Evolutionary conservation across 768 basidiomycete species (phyloP), one percentile per base, ranked within the genome.

Genomic region (Leucosporidium scottii): DNA sequence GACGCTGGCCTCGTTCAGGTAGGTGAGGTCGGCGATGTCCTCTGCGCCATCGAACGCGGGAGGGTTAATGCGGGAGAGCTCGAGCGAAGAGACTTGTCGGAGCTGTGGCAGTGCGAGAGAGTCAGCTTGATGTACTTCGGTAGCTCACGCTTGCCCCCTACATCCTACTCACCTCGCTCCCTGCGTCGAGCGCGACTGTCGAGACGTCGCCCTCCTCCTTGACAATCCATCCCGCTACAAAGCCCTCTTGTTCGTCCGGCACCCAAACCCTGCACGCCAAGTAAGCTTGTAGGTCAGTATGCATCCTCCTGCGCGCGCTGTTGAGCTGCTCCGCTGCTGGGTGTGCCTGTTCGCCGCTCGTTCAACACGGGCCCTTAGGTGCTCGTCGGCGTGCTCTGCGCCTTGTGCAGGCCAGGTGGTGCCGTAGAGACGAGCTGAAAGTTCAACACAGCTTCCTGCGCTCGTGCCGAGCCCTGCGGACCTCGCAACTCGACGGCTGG

Each of bases 1-100:
- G 54, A 99, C 96, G 74, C 90, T 92, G 17, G 96, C 93, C 82
- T 99, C 96, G 78, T 98, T 98, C 66, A 98, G 82, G 80, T 92
- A 96, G 0, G 96, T 97, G 69, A 99, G 83, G 80, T 98, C 93
- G 51, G 96, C 96, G 71, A 98, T 98, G 78, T 99, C 96, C 72
- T 93, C 91, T 6, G 93, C 93, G 39, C 91, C 85, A 81, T 98
- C 93, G 78, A 98, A 99, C 79, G 67, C 66, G 12, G 74, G 75
- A n/a, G 75, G 74, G 59, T 74, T 74, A 65, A 75, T 65, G 62
- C 70, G 68, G 2, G 69, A 68, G 50, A 75, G 62, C 60, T 67
- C 62, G 59, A 59, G 54, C 5, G 54, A 36, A 8, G 64, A 57
- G 66, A 70, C 39, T 28, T 48, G 50, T 27, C 65, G 59, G 39